Base-by-base conservation (phyloP, 148 eudicot genomes). In the Vaccinium darrowii region DNA sequence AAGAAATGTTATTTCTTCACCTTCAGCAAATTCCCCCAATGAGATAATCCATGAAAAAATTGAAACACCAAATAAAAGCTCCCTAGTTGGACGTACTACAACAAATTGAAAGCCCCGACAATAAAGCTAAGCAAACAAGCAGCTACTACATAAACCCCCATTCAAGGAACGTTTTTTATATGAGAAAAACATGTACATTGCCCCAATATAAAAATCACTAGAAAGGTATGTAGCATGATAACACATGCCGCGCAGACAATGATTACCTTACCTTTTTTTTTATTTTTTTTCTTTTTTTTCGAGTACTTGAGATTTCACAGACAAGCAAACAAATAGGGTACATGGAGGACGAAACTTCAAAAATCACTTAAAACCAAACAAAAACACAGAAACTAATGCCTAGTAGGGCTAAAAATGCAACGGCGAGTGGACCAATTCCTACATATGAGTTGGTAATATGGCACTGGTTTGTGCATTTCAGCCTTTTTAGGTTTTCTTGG, bases 151-250 rank as follows among this genome's bases (percentile, higher is more conserved):
- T 19, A 87, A 73, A 25, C n/a, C 30, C 36, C 47, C 49, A 71
- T 56, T 39, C 52, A 80, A 33, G 76, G 79, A 76, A 90, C 96
- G 97, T 96, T 94, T 85, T 85, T 91, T 15, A 7, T 60, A 21
- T 60, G 85, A 96, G 97, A 86, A 93, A 90, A 89, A 92, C 72
- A 65, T 10, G 92, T 85, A 92, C 65, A 89, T 88, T 94, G 84
- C 92, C 95, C 99, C 99, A 91, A 82, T 89, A 30, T 12, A 72
- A 33, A 27, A 4, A 15, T 25, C 47, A 33, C 11, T 23, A 25
- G 33, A 25, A 25, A 65, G 33, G 33, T 25, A 25, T 21, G 12
- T 63, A 63, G 1, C 27, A n/a, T 10, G 27, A 65, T 25, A 11
- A 65, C 12, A n/a, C 71, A 63, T 63, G 71, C 27, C n/a, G 12